phyloP scores from a whole-genome alignment of 1,284 basidiomycete species.

The Kalmanozyma brasiliensis region DNA sequence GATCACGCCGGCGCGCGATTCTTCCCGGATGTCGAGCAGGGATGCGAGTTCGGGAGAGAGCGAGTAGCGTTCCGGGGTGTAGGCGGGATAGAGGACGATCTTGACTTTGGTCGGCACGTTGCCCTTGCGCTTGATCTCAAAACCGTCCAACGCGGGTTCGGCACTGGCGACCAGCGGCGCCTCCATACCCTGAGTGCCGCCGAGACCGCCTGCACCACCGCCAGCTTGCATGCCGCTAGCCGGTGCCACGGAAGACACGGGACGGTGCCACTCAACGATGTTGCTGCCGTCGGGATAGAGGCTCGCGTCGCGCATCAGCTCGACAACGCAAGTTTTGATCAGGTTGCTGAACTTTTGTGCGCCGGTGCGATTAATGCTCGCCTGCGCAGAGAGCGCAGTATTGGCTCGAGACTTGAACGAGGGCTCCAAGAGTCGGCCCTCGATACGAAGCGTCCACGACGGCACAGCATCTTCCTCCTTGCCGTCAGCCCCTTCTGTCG shows the following conservation, averaged over 20 bases:
- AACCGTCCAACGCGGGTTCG: conserved; percentile 76
- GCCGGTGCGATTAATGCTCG: conserved; percentile 57
- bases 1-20: conserved; percentile 83
- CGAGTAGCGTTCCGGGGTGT: conserved; percentile 87
- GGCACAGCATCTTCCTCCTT: conserved; percentile 80
- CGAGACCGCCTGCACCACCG: conserved; percentile 46
- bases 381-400: conserved; percentile 60
- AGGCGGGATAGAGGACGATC: conserved; percentile 82
- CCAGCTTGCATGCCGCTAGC: conserved; percentile 59
- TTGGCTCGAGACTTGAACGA: conserved; percentile 60
- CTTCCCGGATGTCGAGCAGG: conserved; percentile 84
- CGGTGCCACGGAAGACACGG: conserved; percentile 61
- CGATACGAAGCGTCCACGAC: conserved; percentile 88
- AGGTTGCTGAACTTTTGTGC: conserved; percentile 82
- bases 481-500: conserved; percentile 20
- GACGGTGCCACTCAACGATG: conserved; percentile 70
- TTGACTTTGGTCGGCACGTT: conserved; percentile 81
- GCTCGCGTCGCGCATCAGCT: conserved; percentile 84
- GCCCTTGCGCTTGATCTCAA: conserved; percentile 85
- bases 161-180: conserved; percentile 54
- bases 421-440: conserved; percentile 80
- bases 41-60: conserved; percentile 80
- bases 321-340: conserved; percentile 84
- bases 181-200: conserved; percentile 59
- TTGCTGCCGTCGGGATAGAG: conserved; percentile 75